Conservation (phyloP, 2,329 filamentous ascomycete genomes). For the Aspergillus brasiliensis region DNA sequence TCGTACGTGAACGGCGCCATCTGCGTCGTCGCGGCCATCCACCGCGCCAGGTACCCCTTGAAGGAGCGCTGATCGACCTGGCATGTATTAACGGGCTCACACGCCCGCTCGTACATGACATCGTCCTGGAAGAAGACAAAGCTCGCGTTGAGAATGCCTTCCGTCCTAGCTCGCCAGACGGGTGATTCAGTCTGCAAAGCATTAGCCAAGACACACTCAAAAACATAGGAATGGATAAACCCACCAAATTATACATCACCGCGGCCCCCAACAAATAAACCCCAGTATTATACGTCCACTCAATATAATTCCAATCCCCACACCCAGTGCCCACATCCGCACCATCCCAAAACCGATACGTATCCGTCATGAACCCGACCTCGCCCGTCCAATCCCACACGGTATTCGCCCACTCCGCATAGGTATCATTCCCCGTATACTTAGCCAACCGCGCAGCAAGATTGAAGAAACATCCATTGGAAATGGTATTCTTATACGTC, state of each 20-base stretch:
- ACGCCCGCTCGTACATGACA: slow-evolving; percentile 62
- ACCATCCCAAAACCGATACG: slow-evolving; percentile 59
- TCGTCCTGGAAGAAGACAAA: slow-evolving; percentile 55
- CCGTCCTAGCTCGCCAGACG: slow-evolving; percentile 56
- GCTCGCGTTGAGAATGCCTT: slow-evolving; percentile 57
- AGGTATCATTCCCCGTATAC: slow-evolving; percentile 36
- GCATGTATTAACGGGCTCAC: slow-evolving; percentile 58
- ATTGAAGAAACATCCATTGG: slow-evolving; percentile 37
- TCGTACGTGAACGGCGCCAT: slow-evolving; percentile 59
- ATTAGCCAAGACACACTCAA: background rate
- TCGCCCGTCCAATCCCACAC: slow-evolving; percentile 60
- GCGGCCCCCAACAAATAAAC: slow-evolving; percentile 59
- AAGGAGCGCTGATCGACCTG: slow-evolving; percentile 67
- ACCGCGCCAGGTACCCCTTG: slow-evolving; percentile 67
- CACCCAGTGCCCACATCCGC: slow-evolving; percentile 56
- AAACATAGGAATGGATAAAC: slow-evolving; percentile 14
- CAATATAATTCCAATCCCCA: slow-evolving; percentile 52
- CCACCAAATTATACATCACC: slow-evolving; percentile 57
- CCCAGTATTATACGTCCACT: slow-evolving; percentile 62
- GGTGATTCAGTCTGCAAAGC: slow-evolving; percentile 29
- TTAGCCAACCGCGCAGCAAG: slow-evolving; percentile 32
- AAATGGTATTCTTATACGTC: slow-evolving; percentile 39
- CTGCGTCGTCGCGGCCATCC: slow-evolving; percentile 59
- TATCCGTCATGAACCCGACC: slow-evolving; percentile 54
- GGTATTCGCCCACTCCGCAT: slow-evolving; percentile 66